These are phyloP conservation scores for Hymenoscyphus scutula DNA, from an alignment of 2,329 filamentous ascomycete genomes.

Conservation along the genomic window DNA sequence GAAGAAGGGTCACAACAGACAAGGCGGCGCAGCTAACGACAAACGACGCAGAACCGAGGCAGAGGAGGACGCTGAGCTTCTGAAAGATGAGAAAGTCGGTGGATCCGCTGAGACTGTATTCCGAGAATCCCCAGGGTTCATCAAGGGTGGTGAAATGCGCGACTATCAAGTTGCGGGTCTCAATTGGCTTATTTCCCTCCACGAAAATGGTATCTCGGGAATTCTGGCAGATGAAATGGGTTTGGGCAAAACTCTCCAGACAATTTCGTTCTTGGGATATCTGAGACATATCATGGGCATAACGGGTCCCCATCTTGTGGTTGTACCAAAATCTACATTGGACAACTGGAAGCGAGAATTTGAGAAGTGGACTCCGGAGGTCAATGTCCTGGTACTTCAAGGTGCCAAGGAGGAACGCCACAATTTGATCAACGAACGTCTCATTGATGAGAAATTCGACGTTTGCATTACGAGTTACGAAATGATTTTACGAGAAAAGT, in stretches of 20 bases:
- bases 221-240: conserved; percentile 99
- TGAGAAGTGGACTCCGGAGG: conserved; percentile 87
- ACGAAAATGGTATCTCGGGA: conserved; percentile 98
- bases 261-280: conserved; percentile 94
- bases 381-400: conserved; percentile 90
- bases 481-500: conserved; percentile 95
- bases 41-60: conserved; percentile 88
- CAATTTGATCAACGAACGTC: conserved; percentile 80
- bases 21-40: conserved; percentile 78
- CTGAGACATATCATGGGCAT: conserved; percentile 87
- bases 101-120: conserved; percentile 86
- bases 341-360: conserved; percentile 99
- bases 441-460: conserved; percentile 95
- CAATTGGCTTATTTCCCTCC: conserved; percentile 96
- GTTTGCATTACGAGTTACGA: conserved; percentile 99
- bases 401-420: conserved; percentile 93
- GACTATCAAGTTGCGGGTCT: conserved; percentile 95
- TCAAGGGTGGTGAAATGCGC: conserved; percentile 81
- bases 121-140: conserved; percentile 87
- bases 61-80: conserved; percentile 89
- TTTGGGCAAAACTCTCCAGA: conserved; percentile 94
- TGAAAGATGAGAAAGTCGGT: conserved; percentile 85
- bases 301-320: conserved; percentile 85
- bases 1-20: conserved; percentile 73
- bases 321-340: conserved; percentile 92